Base-by-base conservation (phyloP, 1,139 yeast genomes). In the Suzukiozyma palmioleophila region DNA sequence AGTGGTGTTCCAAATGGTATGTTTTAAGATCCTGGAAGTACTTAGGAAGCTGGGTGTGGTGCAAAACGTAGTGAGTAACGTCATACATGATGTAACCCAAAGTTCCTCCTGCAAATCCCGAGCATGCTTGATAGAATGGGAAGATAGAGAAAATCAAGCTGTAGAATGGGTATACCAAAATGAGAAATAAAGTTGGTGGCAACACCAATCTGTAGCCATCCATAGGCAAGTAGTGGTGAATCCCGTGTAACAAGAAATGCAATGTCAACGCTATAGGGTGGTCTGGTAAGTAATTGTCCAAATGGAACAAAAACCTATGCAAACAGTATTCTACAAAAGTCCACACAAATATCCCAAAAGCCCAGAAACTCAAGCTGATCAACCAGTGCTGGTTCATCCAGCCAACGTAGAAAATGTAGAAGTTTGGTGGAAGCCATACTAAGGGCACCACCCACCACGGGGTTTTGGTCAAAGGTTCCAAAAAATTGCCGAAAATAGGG, bases 211-310 rank as follows among this genome's bases (percentile, higher is more conserved):
- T 80, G 62, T 81, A 73, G 43, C 79, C 78, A 66, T 92, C 99
- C 98, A 94, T 92, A 45, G 99, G 99, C 52, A 92, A 73, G 62
- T 88, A 92, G 62, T 92, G 99, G 60, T 92, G 99, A 41, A 90
- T 84, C 39, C 99, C 99, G 56, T 92, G 99, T 49, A 90, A 71
- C 47, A 89, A 64, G 72, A 92, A 92, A 62, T 92, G 99, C 35
- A 88, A 51, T 2, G 95, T 79, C 55, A 84, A 81, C 14, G 86
- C 85, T 27, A 76, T 43, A 37, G 81, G 83, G 60, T 84, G 78
- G 49, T 87, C 86, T 10, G 99, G 99, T 48, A 94, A 73, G 57
- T 81, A 78, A 37, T 77, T 69, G 60, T 92, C 99, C 54, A 92
- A 70, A 60, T 92, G 99, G 81, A 92, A 92, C 48, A 94, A 62